phyloP scores from a whole-genome alignment of 192 early-diverging fungal species.

The Rhizoclosmatium sp. region DNA sequence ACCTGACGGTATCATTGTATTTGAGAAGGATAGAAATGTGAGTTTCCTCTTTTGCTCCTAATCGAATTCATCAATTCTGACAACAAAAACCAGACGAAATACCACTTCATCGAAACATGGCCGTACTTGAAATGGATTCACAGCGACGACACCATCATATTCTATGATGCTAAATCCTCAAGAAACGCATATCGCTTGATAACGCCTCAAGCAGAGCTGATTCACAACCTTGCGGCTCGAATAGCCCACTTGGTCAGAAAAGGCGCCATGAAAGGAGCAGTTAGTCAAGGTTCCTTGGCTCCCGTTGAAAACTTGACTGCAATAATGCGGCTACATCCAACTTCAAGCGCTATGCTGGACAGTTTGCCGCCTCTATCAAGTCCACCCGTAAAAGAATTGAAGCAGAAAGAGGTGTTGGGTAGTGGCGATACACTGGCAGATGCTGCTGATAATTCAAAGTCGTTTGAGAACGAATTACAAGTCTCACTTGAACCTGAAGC shows the following conservation, averaged over 20 bases:
- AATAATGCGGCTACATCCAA: slow-evolving; percentile 15
- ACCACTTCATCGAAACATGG: slow-evolving; percentile 45
- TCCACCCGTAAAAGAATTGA: not conserved
- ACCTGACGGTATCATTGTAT: slow-evolving; percentile 53
- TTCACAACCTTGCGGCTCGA: slow-evolving; percentile 47
- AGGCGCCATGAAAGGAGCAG: not conserved
- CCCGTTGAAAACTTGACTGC: slow-evolving; percentile 21
- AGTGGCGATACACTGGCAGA: not conserved
- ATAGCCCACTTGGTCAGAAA: slow-evolving; percentile 38
- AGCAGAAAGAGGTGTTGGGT: not conserved
- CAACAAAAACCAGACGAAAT: slow-evolving; percentile 1
- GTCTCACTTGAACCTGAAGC: not conserved
- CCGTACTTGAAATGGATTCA: slow-evolving; percentile 41
- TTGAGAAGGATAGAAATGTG: slow-evolving; percentile 59
- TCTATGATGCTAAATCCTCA: slow-evolving; percentile 32
- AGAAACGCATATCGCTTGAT: slow-evolving; percentile 35
- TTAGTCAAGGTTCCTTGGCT: not conserved
- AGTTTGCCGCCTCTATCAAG: not conserved
- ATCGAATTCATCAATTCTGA: not conserved
- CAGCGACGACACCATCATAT: slow-evolving; percentile 25
- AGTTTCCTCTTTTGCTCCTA: not conserved
- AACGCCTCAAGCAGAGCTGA: slow-evolving; percentile 46
- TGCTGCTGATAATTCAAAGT: not conserved
- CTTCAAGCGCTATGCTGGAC: not conserved
- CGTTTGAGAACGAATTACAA: not conserved